Base-by-base conservation (phyloP, 2,329 filamentous ascomycete genomes). In the Trichoderma sp. region DNA sequence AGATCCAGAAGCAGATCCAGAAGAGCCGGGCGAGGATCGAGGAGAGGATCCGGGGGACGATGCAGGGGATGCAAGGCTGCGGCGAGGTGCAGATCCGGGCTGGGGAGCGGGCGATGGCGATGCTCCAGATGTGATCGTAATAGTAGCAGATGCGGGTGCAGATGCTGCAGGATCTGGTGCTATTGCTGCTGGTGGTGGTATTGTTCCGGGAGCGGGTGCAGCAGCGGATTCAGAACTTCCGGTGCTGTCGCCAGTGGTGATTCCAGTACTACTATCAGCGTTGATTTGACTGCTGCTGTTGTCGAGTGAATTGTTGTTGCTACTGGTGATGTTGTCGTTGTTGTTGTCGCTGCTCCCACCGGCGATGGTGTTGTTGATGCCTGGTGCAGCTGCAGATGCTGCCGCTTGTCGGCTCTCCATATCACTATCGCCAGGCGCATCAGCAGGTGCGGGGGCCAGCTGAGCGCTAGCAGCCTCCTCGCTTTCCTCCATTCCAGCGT, bases 401-500 rank as follows among this genome's bases (percentile, higher is more conserved):
- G 47, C 30, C 11, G 51, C 60, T n/a, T 26, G 60, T 63, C 24
- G 12, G 58, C 58, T 60, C 6, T 36, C 34, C 34, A 36, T 36
- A 60, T 32, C 57, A 32, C 26, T 34, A 60, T 60, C 56, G 28
- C 56, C 63, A 60, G 57, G 56, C 56, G 53, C n/a, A 43, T 24
- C 69, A 60, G 61, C 61, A 28, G 36, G 70, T 69, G 70, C 70
- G 70, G 70, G 70, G 70, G 26, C 63, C 61, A 71, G 65, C 70
- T 70, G 72, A 70, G 71, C 71, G 67, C 67, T 73, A 74, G 61
- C 58, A 60, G 58, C 61, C 73, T 71, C 64, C 74, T 72, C 53
- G 75, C 76, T 76, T 74, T 72, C 75, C 71, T 79, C 77, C 77
- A 79, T 79, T 75, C 76, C 65, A 60, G 69, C 69, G 61, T 60